Evolutionary conservation across 495 filamentous ascomycete species (phyloP).

Genomic region (Hypoxylon rickii): DNA sequence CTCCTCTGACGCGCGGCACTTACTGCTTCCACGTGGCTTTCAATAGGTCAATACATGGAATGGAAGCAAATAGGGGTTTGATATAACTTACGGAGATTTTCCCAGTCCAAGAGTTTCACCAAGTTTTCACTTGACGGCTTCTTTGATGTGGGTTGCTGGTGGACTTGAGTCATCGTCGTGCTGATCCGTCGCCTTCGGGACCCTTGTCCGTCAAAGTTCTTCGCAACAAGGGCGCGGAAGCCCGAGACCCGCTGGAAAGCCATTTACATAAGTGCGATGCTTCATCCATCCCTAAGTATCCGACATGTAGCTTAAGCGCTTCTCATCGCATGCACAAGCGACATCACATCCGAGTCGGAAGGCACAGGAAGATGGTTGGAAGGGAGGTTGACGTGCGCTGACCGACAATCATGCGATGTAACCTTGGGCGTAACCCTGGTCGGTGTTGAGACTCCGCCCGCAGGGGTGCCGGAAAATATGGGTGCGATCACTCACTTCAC

Average conservation of each 20-base stretch:
- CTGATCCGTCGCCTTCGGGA: neutral
- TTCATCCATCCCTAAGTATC: neutral
- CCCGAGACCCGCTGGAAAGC: constrained; percentile 5
- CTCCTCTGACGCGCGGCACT: neutral
- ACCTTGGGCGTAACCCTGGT: too few relatives aligned
- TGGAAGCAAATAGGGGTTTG: neutral
- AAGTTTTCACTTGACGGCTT: neutral
- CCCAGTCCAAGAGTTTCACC: constrained; percentile 11
- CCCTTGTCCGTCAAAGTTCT: neutral
- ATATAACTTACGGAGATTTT: constrained; percentile 8
- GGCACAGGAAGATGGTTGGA: neutral
- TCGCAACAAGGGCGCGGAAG: constrained; percentile 8
- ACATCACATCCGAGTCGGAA: neutral
- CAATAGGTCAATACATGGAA: neutral
- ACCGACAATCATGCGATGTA: too few relatives aligned
- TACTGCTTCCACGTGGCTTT: constrained; percentile 23
- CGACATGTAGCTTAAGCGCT: neutral
- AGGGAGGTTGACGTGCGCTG: too few relatives aligned
- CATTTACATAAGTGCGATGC: constrained; percentile 12
- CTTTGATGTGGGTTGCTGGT: neutral
- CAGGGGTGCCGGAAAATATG: too few relatives aligned
- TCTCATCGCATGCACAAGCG: neutral
- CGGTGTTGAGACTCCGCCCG: too few relatives aligned
- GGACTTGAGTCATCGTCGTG: neutral
- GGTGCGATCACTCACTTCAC: too few relatives aligned